Base-by-base conservation (phyloP, 192 early-diverging fungal genomes). In the Endogone sp. region DNA sequence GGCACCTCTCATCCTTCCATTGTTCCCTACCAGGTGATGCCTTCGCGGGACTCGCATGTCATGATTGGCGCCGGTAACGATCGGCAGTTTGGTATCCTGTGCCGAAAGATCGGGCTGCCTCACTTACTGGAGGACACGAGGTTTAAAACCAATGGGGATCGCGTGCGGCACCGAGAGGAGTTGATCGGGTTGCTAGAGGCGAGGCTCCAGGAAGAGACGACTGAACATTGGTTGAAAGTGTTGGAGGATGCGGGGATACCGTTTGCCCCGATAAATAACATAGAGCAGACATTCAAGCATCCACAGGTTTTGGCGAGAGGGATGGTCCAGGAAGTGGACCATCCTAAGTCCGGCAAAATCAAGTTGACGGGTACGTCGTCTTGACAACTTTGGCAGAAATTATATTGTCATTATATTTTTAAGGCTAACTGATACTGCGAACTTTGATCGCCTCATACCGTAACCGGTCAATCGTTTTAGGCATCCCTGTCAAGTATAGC, bases 61-160 rank as follows among this genome's bases (percentile, higher is more conserved):
- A 91, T 96, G 75, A 84, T 98, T 63, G 96, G 96, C 2, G 91
- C 93, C 1, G 96, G 94, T 2, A 98, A 95, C 78, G 91, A 98
- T 77, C 69, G 72, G 0, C 96, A 98, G 67, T 98, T 94, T 73
- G 68, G 60, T 31, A 88, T 77, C 26, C 79, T 98, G 4, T 91
- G 88, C 69, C 49, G 72, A 0, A 71, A 66, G 2, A 73, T 97
- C 4, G 82, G 76, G 4, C 67, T 75, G 4, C 71, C 71, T 0
- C 62, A 86, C 4, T 66, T 96, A n/a, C 21, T 77, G 0, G 56
- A 70, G 0, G 80, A 91, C 31, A 65, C 73, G 0, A 64, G 78
- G 10, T 96, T 86, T 76, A 68, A 60, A 29, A 91, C 86, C 13
- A 98, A 98, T 75, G 44, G 69, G 8, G 82, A 84, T 29, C 84